phyloP scores from a whole-genome alignment of 2,329 filamentous ascomycete genomes.

The Microcera coccophila region DNA sequence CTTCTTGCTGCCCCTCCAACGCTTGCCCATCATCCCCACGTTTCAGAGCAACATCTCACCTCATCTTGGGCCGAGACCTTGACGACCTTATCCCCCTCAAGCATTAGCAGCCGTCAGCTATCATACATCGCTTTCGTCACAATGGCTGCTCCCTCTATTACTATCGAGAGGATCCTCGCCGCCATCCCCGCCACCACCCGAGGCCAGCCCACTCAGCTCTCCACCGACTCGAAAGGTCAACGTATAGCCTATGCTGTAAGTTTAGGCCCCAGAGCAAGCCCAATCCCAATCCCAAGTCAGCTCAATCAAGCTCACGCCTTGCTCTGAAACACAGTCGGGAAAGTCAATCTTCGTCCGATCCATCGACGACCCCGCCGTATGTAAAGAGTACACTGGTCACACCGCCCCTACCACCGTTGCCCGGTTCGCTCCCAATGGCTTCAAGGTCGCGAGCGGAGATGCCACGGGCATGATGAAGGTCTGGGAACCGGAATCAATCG shows the following conservation, averaged over 20 bases:
- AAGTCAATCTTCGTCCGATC: constrained; percentile 96
- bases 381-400: constrained; percentile 90
- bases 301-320: not conserved
- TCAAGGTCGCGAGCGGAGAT: constrained; percentile 92
- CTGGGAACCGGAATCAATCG: constrained; percentile 86
- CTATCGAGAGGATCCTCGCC: constrained; percentile 70
- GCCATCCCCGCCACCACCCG: constrained; percentile 78
- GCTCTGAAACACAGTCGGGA: constrained; percentile 61
- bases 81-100: constrained; percentile 5
- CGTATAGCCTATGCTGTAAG: constrained; percentile 87
- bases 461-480: constrained; percentile 78
- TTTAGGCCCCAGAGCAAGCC: constrained; percentile 16
- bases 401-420: constrained; percentile 86
- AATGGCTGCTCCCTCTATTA: constrained; percentile 46
- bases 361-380: constrained; percentile 81
- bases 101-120: not conserved
- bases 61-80: too few species aligned
- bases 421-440: constrained; percentile 88
- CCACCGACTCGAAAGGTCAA: constrained; percentile 82
- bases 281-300: not conserved
- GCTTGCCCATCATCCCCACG: not conserved
- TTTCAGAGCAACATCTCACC: constrained; percentile 5
- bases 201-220: constrained; percentile 85
- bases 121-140: constrained; percentile 1
- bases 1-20: constrained; percentile 10